These are phyloP conservation scores for Eucalyptus pauciflora DNA, from an alignment of 345 rosid genomes.

Conservation along the genomic window DNA sequence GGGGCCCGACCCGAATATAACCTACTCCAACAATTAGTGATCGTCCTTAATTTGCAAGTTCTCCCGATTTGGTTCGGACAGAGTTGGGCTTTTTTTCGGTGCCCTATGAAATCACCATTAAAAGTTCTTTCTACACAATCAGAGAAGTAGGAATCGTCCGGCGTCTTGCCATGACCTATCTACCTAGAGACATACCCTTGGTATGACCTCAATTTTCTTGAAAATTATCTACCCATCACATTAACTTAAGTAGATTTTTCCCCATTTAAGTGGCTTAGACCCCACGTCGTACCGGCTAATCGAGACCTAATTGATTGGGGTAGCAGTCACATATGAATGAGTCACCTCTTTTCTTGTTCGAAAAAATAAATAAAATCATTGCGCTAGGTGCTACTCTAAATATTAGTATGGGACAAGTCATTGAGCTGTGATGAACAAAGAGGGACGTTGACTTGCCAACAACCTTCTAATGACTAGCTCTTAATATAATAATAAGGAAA, in stretches of 20 bases:
- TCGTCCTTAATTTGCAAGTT: fast-evolving
- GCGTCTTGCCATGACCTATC: not conserved
- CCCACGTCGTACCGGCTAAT: not conserved
- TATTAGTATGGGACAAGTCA: not conserved
- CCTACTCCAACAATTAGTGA: not conserved
- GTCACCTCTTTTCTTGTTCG: not conserved
- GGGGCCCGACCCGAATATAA: not conserved
- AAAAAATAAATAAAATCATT: not conserved
- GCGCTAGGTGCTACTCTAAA: not conserved
- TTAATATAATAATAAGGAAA: not conserved
- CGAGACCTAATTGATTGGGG: not conserved
- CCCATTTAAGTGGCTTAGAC: not conserved
- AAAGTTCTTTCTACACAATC: not conserved
- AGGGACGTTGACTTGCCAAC: not conserved
- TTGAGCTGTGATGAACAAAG: not conserved
- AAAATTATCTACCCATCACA: not conserved
- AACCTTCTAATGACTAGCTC: not conserved
- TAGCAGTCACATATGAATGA: not conserved
- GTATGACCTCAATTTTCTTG: not conserved
- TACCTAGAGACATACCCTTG: not conserved
- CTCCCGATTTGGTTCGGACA: fast-evolving
- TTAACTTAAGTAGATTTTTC: not conserved
- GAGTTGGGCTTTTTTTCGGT: not conserved
- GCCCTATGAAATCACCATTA: not conserved
- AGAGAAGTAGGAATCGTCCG: not conserved